Base-by-base conservation (phyloP, 257 asterid genomes). In the Agastache rugosa region DNA sequence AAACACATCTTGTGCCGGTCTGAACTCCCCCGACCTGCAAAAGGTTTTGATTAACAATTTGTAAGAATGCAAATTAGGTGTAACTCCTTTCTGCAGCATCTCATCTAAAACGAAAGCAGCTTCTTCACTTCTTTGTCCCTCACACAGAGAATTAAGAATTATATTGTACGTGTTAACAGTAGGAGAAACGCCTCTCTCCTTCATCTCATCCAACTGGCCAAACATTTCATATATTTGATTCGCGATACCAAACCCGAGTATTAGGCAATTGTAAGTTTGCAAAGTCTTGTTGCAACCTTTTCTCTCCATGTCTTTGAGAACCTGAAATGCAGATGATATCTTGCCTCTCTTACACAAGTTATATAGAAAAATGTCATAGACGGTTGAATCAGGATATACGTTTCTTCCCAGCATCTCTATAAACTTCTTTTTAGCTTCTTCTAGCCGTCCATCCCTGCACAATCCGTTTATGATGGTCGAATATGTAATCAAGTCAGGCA, bases 221-320 rank as follows among this genome's bases (percentile, higher is more conserved):
- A 78, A 81, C 97, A 90, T 94, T 84, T 94, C 99, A 37, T 85
- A 92, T 55, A 87, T 81, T 84, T 94, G 98, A 76, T 86, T 85
- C 66, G 90, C 86, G 47, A 77, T 85, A 54, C 96, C 90, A 25
- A 87, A 80, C 37, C 96, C 96, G 56, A 81, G 78, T 67, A 94
- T 87, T 84, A 94, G 81, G 69, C 85, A 85, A 82, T 94, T 90
- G 79, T 94, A 92, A 53, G 97, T 92, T 75, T 69, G 86, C 81
- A 92, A 80, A 67, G 86, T 92, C 89, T 88, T 92, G 73, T 65
- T 79, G 81, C 98, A 92, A 73, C 93, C 97, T 79, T 83, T 90
- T 71, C 76, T 89, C 84, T 94, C 99, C 98, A 92, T 92, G 82
- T 94, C 99, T 78, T 88, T 90, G 17, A 94, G 93, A 83, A 94